Base-by-base conservation (phyloP, 345 rosid genomes). In the Hibiscus syriacus region DNA sequence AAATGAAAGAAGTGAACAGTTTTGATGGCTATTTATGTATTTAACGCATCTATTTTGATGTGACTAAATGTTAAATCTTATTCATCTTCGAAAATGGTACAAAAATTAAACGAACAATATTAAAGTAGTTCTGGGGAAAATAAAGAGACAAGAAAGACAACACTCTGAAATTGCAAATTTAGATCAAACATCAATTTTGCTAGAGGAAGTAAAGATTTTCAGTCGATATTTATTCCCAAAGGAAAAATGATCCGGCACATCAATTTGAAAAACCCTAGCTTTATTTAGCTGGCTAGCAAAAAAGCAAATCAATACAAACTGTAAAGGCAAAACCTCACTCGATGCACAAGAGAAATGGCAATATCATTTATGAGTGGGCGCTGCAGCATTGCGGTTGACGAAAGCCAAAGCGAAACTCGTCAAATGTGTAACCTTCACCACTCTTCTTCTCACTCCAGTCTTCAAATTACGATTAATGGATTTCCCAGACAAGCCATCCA, bases 401-500 rank as follows among this genome's bases (percentile, higher is more conserved):
- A 67, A 38, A 19, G 59, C 59, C 70, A 67, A 38, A 53, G 49
- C 50, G 38, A 67, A 16, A 34, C 70, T 67, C 0, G 70, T 67
- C 14, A 67, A 53, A 23, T 9, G n/a, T 12, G 48, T 48, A 25
- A 53, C 22, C 32, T 22, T 67, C 20, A 22, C 43, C 1, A 67
- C 48, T 34, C 14, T 7, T 52, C 48, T 34, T 20, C 70, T 52
- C 32, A 53, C 60, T 13, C 1, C 13, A 11, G 1, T 34, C 34
- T 23, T 67, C 22, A 67, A 14, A 3, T 14, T 13, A 4, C 50
- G 22, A 11, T 66, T 36, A 26, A 34, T 34, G 70, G 23, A n/a
- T 14, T 50, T 52, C 59, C 48, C 30, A 13, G 67, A 14, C 22
- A 67, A 53, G 19, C 60, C 79, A 80, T 82, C 86, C 86, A 80